Evolutionary conservation across 1,284 basidiomycete species (phyloP).

Genomic region (Cutaneotrichosporon cyanovorans): DNA sequence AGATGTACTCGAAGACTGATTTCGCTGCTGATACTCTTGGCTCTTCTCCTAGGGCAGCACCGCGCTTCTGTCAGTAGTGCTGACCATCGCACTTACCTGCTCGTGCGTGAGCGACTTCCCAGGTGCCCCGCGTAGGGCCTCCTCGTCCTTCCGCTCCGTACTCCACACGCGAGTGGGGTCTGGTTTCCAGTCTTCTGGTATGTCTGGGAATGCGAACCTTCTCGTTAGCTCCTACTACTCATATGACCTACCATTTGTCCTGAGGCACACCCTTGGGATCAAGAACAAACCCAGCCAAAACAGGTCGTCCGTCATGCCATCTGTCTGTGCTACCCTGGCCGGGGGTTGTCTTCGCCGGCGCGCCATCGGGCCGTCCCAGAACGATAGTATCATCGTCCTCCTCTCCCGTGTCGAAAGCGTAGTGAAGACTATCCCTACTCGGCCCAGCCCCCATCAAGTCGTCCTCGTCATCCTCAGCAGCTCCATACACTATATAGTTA

Average conservation of each 20-base stretch:
- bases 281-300: conserved; percentile 68
- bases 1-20: conserved; percentile 88
- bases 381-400: conserved; percentile 57
- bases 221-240: conserved; percentile 6
- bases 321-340: conserved; percentile 21
- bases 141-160: conserved; percentile 49
- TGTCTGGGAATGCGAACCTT: conserved; percentile 71
- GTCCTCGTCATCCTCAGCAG: conserved; percentile 70
- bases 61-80: conserved; percentile 54
- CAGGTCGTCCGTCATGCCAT: conserved; percentile 66
- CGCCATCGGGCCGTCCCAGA: conserved; percentile 19
- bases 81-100: conserved; percentile 25
- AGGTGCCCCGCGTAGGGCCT: conserved; percentile 26
- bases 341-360: background rate
- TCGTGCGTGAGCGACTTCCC: conserved; percentile 35
- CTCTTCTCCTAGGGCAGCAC: conserved; percentile 72
- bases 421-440: conserved; percentile 26
- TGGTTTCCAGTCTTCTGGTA: conserved; percentile 77
- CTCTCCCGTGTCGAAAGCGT: conserved; percentile 60
- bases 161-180: conserved; percentile 74
- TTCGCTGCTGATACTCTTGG: conserved; percentile 49
- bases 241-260: conserved; percentile 60
- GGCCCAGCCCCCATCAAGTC: background rate
- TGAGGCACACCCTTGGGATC: conserved; percentile 61
- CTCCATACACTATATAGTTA: conserved; percentile 28